Evolutionary conservation across 1,284 basidiomycete genomes (phyloP).

Genomic region (Rhodotorula sp.): DNA sequence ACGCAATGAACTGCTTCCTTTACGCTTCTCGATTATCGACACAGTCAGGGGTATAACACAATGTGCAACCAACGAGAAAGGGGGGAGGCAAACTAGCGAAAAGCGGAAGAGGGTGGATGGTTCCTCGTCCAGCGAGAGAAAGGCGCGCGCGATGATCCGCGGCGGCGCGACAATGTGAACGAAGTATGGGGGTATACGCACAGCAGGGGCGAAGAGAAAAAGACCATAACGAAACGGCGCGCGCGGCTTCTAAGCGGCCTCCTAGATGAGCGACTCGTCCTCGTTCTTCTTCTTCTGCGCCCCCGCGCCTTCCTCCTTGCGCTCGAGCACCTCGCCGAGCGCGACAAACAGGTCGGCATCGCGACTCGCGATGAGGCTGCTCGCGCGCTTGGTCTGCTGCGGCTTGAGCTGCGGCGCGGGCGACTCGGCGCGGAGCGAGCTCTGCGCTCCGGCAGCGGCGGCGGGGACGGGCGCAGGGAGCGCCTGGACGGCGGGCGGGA

Average conservation of each 20-base stretch:
- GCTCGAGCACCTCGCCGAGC: conserved; percentile 36
- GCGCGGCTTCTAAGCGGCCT: neutral
- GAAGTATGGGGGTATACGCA: neutral
- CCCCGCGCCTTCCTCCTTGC: neutral
- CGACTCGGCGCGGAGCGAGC: neutral
- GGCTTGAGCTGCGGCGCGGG: neutral
- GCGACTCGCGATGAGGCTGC: conserved; percentile 40
- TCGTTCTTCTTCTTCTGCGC: neutral
- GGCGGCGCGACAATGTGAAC: no score
- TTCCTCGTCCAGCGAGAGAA: no score
- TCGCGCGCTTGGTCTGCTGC: conserved; percentile 32
- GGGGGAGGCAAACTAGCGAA: no score
- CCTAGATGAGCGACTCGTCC: neutral
- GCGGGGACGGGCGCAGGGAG: no score
- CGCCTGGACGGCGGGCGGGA: conserved; percentile 4
- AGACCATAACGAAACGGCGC: neutral
- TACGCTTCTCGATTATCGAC: no score
- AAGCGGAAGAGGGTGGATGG: no score
- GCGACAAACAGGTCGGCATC: conserved; percentile 46
- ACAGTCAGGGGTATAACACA: no score
- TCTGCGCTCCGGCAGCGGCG: neutral
- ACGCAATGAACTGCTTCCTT: no score
- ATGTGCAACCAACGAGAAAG: no score
- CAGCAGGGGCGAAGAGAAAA: neutral
- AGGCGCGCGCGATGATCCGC: no score